Evolutionary conservation across 176 grass and related monocot genomes (phyloP).

Genomic region (Pontederia paniculata): DNA sequence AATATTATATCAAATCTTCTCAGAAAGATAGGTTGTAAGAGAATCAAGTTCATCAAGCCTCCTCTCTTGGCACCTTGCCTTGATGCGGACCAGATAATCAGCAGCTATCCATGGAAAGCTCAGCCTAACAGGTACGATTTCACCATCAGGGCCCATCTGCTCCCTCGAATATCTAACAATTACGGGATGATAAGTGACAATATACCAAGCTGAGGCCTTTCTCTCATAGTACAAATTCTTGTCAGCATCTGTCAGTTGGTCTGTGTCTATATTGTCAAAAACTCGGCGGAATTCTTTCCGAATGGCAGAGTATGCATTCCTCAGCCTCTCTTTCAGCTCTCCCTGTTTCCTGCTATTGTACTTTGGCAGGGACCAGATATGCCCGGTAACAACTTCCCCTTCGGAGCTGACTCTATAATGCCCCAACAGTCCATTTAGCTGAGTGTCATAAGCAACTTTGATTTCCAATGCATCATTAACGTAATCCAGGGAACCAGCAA

Average conservation of each 20-base stretch:
- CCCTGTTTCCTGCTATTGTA: slow-evolving; percentile 52
- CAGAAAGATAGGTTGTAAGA: no score
- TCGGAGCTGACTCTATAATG: slow-evolving; percentile 48
- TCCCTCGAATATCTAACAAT: slow-evolving; percentile 28
- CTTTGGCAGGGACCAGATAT: slow-evolving; percentile 46
- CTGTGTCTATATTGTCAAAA: slow-evolving; percentile 40
- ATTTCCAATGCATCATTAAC: slow-evolving; percentile 37
- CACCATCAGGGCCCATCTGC: slow-evolving; percentile 32
- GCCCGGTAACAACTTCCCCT: slow-evolving; percentile 65
- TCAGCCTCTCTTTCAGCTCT: slow-evolving; percentile 57
- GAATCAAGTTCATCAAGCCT: no score
- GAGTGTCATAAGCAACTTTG: slow-evolving; percentile 45
- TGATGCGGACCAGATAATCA: slow-evolving; percentile 55
- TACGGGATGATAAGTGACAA: slow-evolving; percentile 57
- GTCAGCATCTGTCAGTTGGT: slow-evolving; percentile 14
- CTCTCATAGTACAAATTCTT: slow-evolving; percentile 18
- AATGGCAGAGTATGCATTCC: slow-evolving; percentile 49
- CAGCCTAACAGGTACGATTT: slow-evolving; percentile 53
- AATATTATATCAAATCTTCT: no score
- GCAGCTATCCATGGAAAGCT: slow-evolving; percentile 87
- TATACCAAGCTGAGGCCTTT: slow-evolving; percentile 90
- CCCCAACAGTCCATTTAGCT: slow-evolving; percentile 40
- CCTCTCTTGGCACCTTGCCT: slow-evolving; percentile 4
- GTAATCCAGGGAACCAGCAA: slow-evolving; percentile 45
- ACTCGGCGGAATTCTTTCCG: slow-evolving; percentile 70